These are phyloP conservation scores for Trichoderma asperellum DNA, from an alignment of 2,329 filamentous ascomycete genomes.

Conservation along the genomic window DNA sequence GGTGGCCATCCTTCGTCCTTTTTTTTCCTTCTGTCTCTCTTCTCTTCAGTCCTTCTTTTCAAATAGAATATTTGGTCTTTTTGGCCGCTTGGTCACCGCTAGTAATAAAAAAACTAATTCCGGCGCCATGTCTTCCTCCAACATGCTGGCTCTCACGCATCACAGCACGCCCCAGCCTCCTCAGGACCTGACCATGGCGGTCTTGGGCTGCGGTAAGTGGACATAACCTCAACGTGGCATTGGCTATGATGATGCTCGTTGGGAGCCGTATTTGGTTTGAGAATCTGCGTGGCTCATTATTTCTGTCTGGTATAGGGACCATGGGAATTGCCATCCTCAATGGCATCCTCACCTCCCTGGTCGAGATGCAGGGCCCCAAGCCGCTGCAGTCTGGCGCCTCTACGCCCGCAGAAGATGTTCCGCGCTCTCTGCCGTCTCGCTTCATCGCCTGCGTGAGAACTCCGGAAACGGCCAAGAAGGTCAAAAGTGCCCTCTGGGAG, in stretches of 20 bases:
- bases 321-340: constrained; percentile 85
- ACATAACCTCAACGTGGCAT: not conserved
- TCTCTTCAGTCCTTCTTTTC: not conserved
- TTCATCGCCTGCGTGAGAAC: constrained; percentile 83
- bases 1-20: not conserved
- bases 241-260: not conserved
- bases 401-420: constrained; percentile 53
- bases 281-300: constrained; percentile 5
- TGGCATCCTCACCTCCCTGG: constrained; percentile 75
- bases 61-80: not conserved
- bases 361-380: constrained; percentile 52
- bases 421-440: constrained; percentile 65
- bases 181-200: constrained; percentile 69
- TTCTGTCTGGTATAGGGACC: constrained; percentile 59
- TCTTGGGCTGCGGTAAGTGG: constrained; percentile 77
- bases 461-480: constrained; percentile 68
- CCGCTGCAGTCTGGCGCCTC: constrained; percentile 52
- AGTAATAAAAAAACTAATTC: constrained; percentile 10
- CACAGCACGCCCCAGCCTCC: constrained; percentile 43
- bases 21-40: not conserved
- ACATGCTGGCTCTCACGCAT: constrained; percentile 38
- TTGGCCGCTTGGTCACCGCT: constrained; percentile 23
- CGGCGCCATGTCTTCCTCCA: constrained; percentile 32
- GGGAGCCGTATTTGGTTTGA: not conserved
- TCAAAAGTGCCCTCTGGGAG: constrained; percentile 66